Base-by-base conservation (phyloP, 2,329 filamentous ascomycete genomes). In the Scedosporium minutisporum region DNA sequence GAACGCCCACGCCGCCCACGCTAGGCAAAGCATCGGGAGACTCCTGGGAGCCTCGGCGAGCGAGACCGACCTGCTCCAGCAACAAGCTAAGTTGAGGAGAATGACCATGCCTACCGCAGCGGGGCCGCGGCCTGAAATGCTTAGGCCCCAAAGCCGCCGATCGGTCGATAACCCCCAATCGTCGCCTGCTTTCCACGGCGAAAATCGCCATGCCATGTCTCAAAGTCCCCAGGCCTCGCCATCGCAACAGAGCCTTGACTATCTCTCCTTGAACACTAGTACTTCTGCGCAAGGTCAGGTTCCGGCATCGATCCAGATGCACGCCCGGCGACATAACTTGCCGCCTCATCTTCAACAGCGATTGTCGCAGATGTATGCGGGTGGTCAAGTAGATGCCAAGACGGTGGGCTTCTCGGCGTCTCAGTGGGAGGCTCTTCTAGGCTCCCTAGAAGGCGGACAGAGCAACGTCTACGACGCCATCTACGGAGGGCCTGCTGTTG, bases 391-490 rank as follows among this genome's bases (percentile, higher is more conserved):
- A 5, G 58, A 46, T 3, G 66, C 60, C 44, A 78, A 80, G 67
- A 67, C 74, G 46, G 67, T 69, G 65, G 76, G 75, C 16, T 80
- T 87, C 12, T 86, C 86, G 0, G 77, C 86, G 7, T 80, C 85
- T 0, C 90, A 95, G 68, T 96, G 91, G 92, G 91, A 96, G 72
- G 85, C 87, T 1, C 80, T 96, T 0, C 80, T 96, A 1, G 87
- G 88, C 3, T 88, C 87, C 23, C 86, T 96, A 72, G 91, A 96
- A 68, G 87, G 87, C 42, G 90, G 90, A 0, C 83, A 88, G 66
- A 85, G 87, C 62, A 96, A 93, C 70, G 88, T 96, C n/a, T 95
- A 91, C 73, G 88, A 91, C 70, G 87, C 87, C 48, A 91, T 91
- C 62, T 92, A 92, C 67, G 89, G 89, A 44, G 88, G 88, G 0